A percentile compares a stretch with the other conserved stretches of the same genome.
These are phyloP conservation scores for Picea sitchensis DNA, from an alignment of 75 land plant genomes.

Conservation along the genomic window DNA sequence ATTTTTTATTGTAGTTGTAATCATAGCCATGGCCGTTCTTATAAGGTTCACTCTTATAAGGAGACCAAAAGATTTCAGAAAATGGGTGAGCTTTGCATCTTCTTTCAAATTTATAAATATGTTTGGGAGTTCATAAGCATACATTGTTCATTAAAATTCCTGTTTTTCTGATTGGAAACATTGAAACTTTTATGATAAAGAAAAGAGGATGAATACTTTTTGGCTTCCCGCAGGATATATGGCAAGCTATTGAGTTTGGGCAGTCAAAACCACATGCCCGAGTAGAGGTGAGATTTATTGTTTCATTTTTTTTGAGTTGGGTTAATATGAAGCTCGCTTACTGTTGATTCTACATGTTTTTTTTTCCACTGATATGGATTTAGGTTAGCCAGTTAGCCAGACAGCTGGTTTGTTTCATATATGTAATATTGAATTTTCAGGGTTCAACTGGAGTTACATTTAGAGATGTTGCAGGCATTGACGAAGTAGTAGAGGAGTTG, in stretches of 20 bases:
- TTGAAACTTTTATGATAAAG: neutral
- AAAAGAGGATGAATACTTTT: neutral
- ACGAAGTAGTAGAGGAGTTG: conserved; percentile 87
- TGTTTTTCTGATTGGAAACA: neutral
- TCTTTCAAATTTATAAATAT: conserved; percentile 6
- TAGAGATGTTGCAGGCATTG: conserved; percentile 92
- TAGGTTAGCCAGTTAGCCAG: neutral
- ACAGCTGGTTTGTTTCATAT: neutral
- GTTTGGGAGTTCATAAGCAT: neutral
- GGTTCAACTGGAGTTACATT: conserved; percentile 92
- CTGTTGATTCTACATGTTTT: neutral
- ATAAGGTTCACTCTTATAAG: conserved; percentile 81
- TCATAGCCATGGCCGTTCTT: conserved; percentile 60
- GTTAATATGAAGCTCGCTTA: neutral
- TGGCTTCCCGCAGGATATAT: conserved; percentile 62
- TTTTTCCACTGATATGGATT: neutral
- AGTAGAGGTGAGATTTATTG: conserved; percentile 63
- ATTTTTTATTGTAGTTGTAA: conserved; percentile 45
- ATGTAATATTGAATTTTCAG: conserved; percentile 25
- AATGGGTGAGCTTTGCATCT: conserved; percentile 59
- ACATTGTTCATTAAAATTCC: neutral
- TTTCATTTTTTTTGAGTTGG: neutral
- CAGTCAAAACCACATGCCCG: conserved; percentile 96
- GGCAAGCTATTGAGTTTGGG: conserved; percentile 97
- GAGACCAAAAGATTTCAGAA: conserved; percentile 77